These are phyloP conservation scores for Cucurbita moschata DNA, from an alignment of 306 rosid species.

Conservation along the genomic window DNA sequence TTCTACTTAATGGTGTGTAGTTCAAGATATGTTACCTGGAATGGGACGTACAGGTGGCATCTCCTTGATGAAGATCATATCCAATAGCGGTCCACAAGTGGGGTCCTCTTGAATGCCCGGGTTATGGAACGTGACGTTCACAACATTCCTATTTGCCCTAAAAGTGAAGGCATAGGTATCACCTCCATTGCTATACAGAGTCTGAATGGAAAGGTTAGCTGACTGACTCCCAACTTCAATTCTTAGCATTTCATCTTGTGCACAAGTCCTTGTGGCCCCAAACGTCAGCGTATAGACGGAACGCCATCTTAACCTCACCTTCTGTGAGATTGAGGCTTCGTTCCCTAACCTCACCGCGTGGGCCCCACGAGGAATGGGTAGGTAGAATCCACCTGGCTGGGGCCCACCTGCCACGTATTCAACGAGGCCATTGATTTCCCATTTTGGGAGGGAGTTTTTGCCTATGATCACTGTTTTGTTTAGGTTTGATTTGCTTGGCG, in stretches of 20 bases:
- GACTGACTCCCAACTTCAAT: conserved; percentile 12
- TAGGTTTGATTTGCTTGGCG: conserved; percentile 23
- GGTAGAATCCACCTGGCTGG: conserved; percentile 40
- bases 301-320: conserved; percentile 12
- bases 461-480: conserved; percentile 36
- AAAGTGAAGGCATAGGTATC: conserved; percentile 40
- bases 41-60: conserved; percentile 8
- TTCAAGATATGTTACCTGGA: conserved; percentile 8
- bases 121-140: conserved; percentile 32
- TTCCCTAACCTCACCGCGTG: conserved; percentile 43
- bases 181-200: conserved; percentile 29
- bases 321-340: conserved; percentile 38
- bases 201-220: conserved; percentile 26
- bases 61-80: conserved; percentile 34
- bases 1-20: too few species aligned
- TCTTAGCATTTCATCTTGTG: conserved; percentile 32
- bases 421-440: conserved; percentile 41
- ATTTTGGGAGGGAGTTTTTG: conserved; percentile 34
- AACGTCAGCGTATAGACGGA: conserved; percentile 28
- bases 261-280: conserved; percentile 42
- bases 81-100: conserved; percentile 45
- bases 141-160: conserved; percentile 7
- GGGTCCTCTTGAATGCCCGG: conserved; percentile 43
- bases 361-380: conserved; percentile 26
- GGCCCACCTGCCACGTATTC: conserved; percentile 44